phyloP scores from a whole-genome alignment of 768 basidiomycete species.

The Podaxis rugospora region DNA sequence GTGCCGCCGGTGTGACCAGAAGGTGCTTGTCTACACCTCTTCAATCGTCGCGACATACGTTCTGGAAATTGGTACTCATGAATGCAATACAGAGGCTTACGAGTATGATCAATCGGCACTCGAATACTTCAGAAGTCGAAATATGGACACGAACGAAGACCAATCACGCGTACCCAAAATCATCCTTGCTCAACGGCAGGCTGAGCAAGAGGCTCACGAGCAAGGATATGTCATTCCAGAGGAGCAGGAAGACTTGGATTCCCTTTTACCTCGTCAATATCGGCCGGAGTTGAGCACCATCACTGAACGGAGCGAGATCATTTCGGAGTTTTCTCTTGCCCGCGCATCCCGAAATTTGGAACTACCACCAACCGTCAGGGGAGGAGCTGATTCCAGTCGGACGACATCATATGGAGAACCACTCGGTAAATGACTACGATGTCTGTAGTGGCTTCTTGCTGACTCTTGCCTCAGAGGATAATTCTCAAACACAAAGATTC shows the following conservation, averaged over 20 bases:
- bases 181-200: constrained; percentile 54
- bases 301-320: constrained; percentile 60
- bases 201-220: constrained; percentile 13
- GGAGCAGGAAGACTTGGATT: constrained; percentile 7
- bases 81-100: constrained; percentile 8
- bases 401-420: constrained; percentile 63
- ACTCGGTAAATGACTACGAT: constrained; percentile 40
- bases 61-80: background rate
- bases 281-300: constrained; percentile 55
- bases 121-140: constrained; percentile 18
- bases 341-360: constrained; percentile 34
- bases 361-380: background rate
- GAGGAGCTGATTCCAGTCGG: constrained; percentile 28
- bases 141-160: constrained; percentile 20
- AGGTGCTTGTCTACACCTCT: constrained; percentile 52
- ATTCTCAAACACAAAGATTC: constrained; percentile 6
- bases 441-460: background rate
- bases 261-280: constrained; percentile 22
- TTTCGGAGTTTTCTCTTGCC: constrained; percentile 51
- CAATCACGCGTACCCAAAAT: constrained; percentile 57
- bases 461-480: background rate
- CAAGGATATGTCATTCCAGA: constrained; percentile 27
- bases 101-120: constrained; percentile 16
- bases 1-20: constrained; percentile 37
- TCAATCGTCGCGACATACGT: background rate